Evolutionary conservation across 441 rosid genomes (phyloP).

Genomic region (Erodium trifolium): DNA sequence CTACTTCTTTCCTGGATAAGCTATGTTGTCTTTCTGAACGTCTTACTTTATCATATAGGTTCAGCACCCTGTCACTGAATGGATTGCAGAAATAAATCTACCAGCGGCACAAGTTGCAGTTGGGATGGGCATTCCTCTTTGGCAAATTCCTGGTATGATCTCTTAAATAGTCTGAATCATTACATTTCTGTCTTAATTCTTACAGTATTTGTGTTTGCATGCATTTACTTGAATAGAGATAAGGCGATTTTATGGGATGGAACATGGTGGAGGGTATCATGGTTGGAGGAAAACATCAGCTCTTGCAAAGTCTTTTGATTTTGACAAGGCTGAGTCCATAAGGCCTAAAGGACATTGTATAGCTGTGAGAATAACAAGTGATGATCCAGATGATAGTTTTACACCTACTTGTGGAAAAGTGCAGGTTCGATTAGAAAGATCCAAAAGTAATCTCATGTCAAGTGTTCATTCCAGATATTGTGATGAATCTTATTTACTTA

Average conservation of each 20-base stretch:
- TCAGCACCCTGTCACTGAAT: conserved; percentile 99
- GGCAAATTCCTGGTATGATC: conserved; percentile 88
- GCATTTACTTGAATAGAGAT: conserved; percentile 50
- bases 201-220: conserved; percentile 15
- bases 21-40: not conserved
- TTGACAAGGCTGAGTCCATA: conserved; percentile 78
- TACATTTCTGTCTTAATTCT: conserved; percentile 10
- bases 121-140: conserved; percentile 98
- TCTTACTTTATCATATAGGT: conserved; percentile 42
- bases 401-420: conserved; percentile 99
- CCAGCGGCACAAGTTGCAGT: conserved; percentile 99
- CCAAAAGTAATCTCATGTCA: conserved; percentile 1
- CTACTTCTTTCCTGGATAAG: not conserved
- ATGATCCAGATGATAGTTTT: conserved; percentile 99
- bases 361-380: conserved; percentile 98
- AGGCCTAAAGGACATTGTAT: conserved; percentile 98
- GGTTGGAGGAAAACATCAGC: conserved; percentile 88
- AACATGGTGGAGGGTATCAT: conserved; percentile 90
- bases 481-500: conserved; percentile 13
- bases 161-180: conserved; percentile 6
- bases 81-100: conserved; percentile 98
- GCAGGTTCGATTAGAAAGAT: conserved; percentile 46
- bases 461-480: conserved; percentile 17
- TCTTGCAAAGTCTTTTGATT: conserved; percentile 66
- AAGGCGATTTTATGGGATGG: conserved; percentile 91